Percentiles rank a stretch among this genome's conserved stretches.
phyloP scores from a whole-genome alignment of 805 yeast species.

The Wickerhamiella spandovensis region DNA sequence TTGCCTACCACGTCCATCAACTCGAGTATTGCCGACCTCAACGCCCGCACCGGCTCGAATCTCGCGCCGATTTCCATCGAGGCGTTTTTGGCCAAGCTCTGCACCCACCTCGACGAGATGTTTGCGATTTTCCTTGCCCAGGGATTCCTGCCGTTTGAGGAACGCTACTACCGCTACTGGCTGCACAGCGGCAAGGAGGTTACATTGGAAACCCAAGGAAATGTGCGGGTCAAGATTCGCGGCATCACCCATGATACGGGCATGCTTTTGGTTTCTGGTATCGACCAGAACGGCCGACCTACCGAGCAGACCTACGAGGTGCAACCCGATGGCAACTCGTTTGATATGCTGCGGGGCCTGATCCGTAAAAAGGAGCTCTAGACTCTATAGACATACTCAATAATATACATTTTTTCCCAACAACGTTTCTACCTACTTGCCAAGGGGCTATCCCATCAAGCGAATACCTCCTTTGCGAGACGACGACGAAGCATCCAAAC shows the following conservation, averaged over 20 bases:
- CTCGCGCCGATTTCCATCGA: slow-evolving; percentile 37
- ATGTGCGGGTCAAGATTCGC: slow-evolving; percentile 45
- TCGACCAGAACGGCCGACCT: slow-evolving; percentile 31
- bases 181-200: slow-evolving; percentile 67
- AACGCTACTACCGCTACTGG: slow-evolving; percentile 73
- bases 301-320: slow-evolving; percentile 51
- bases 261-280: slow-evolving; percentile 60
- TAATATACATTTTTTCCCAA: not conserved
- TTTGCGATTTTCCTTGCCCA: slow-evolving; percentile 35
- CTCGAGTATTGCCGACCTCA: slow-evolving; percentile 48
- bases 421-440: no score
- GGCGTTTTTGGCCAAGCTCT: slow-evolving; percentile 49
- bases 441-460: not conserved
- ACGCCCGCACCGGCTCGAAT: slow-evolving; percentile 31
- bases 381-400: no score
- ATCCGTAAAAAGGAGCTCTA: slow-evolving; percentile 41
- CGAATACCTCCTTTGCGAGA: slow-evolving; percentile 5
- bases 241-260: slow-evolving; percentile 87
- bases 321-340: slow-evolving; percentile 96
- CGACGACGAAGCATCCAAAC: slow-evolving; percentile 10
- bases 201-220: slow-evolving; percentile 41
- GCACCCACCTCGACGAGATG: slow-evolving; percentile 53
- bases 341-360: slow-evolving; percentile 85
- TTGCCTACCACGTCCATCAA: slow-evolving; percentile 90
- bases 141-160: slow-evolving; percentile 59